Conservation (phyloP, 2,329 filamentous ascomycete genomes). For the Cryphonectria parasitica region DNA sequence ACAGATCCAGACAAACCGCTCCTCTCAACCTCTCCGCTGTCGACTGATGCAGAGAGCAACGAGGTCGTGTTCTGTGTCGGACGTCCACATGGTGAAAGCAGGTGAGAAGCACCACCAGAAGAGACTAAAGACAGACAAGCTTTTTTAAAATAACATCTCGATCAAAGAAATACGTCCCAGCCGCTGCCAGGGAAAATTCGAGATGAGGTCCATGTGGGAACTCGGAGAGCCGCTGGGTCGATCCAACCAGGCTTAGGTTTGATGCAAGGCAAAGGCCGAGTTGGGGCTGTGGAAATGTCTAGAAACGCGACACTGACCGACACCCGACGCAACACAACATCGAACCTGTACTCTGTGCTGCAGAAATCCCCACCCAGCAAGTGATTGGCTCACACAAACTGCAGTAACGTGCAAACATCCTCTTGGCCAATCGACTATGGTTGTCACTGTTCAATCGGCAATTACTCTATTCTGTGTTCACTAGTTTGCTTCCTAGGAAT, state of each 20-base stretch:
- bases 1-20: background rate
- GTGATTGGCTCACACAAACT: background rate
- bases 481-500: too few relatives aligned
- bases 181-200: background rate
- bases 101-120: background rate
- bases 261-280: background rate
- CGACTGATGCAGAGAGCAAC: background rate
- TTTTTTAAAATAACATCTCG: background rate
- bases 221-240: background rate
- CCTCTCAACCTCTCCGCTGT: background rate
- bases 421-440: background rate
- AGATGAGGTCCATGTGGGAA: slow-evolving; percentile 1
- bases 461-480: background rate
- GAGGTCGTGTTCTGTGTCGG: too few relatives aligned
- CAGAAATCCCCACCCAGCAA: background rate
- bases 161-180: background rate
- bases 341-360: background rate
- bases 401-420: background rate
- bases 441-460: background rate
- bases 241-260: background rate
- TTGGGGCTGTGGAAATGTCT: background rate
- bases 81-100: background rate
- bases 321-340: slow-evolving; percentile 1
- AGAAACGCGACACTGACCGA: slow-evolving; percentile 12
- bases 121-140: background rate